These are phyloP conservation scores for Penicillium decumbens DNA, from an alignment of 2,329 filamentous ascomycete genomes.

Conservation along the genomic window DNA sequence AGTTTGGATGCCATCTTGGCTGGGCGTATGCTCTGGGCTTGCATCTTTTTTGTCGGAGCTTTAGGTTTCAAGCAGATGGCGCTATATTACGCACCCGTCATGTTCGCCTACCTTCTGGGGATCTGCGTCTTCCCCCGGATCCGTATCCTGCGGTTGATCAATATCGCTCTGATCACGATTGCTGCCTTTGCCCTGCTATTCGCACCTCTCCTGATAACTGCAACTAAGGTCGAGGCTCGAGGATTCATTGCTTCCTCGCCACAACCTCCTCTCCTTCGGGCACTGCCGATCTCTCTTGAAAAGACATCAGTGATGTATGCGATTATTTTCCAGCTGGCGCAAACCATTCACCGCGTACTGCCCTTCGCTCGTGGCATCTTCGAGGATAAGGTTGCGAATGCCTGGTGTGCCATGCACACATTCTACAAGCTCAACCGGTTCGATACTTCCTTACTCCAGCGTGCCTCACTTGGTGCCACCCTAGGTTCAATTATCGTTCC, in stretches of 20 bases:
- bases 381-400: constrained; percentile 97
- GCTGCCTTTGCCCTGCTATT: constrained; percentile 70
- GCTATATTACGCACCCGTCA: constrained; percentile 87
- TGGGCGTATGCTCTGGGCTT: constrained; percentile 78
- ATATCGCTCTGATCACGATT: constrained; percentile 69
- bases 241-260: constrained; percentile 60
- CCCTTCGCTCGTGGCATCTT: constrained; percentile 94
- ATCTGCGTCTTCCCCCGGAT: constrained; percentile 73
- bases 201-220: constrained; percentile 68
- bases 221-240: constrained; percentile 62
- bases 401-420: constrained; percentile 92
- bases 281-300: constrained; percentile 57
- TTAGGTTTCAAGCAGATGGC: constrained; percentile 99
- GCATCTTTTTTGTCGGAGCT: constrained; percentile 86
- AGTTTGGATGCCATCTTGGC: constrained; percentile 85
- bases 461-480: constrained; percentile 69
- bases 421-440: constrained; percentile 80
- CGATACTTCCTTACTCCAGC: constrained; percentile 66
- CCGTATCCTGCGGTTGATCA: constrained; percentile 63
- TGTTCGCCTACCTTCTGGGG: constrained; percentile 88
- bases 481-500: constrained; percentile 71
- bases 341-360: constrained; percentile 88
- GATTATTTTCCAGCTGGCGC: constrained; percentile 69
- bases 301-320: constrained; percentile 67
- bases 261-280: constrained; percentile 57